Evolutionary conservation across 2,329 filamentous ascomycete genomes (phyloP).

Genomic region (Alternaria consortialis): DNA sequence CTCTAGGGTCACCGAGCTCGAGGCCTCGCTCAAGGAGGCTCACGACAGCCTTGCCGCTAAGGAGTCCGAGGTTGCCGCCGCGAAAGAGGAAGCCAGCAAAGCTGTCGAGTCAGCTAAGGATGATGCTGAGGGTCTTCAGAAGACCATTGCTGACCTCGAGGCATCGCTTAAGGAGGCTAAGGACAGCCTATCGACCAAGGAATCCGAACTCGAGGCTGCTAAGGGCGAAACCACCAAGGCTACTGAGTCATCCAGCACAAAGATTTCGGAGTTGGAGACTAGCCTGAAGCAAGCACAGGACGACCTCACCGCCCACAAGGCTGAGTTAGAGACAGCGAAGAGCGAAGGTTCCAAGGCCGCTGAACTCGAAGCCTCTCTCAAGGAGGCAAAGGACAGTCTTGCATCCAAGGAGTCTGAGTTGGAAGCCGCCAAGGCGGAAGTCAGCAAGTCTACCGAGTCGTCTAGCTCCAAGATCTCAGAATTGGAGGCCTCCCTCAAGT

Average conservation of each 20-base stretch:
- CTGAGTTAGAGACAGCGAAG: slow-evolving; percentile 32
- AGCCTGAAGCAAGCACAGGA: slow-evolving; percentile 35
- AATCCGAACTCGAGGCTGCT: slow-evolving; percentile 28
- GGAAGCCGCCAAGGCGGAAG: slow-evolving; percentile 24
- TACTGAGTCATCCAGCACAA: slow-evolving; percentile 29
- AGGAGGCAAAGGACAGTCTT: slow-evolving; percentile 20
- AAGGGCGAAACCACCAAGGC: slow-evolving; percentile 27
- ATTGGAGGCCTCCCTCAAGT: slow-evolving; percentile 33
- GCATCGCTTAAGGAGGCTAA: slow-evolving; percentile 22
- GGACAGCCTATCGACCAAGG: slow-evolving; percentile 16
- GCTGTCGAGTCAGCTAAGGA: slow-evolving; percentile 29
- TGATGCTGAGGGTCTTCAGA: slow-evolving; percentile 24
- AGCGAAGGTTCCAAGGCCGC: slow-evolving; percentile 12
- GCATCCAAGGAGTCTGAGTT: slow-evolving; percentile 28
- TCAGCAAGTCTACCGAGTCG: slow-evolving; percentile 28
- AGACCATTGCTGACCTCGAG: slow-evolving; percentile 34
- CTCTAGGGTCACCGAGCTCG: slow-evolving; percentile 37
- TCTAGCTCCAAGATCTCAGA: slow-evolving; percentile 32
- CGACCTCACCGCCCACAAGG: slow-evolving; percentile 32
- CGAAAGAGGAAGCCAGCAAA: slow-evolving; percentile 30
- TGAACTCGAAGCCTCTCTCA: slow-evolving; percentile 29
- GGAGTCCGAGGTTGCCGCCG: slow-evolving; percentile 33
- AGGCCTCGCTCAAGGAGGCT: slow-evolving; percentile 29
- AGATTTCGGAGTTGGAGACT: slow-evolving; percentile 33
- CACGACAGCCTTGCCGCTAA: slow-evolving; percentile 30